Evolutionary conservation across 257 asterid species (phyloP), one percentile per base, ranked within the genome.

Genomic region (Capsicum chinense): DNA sequence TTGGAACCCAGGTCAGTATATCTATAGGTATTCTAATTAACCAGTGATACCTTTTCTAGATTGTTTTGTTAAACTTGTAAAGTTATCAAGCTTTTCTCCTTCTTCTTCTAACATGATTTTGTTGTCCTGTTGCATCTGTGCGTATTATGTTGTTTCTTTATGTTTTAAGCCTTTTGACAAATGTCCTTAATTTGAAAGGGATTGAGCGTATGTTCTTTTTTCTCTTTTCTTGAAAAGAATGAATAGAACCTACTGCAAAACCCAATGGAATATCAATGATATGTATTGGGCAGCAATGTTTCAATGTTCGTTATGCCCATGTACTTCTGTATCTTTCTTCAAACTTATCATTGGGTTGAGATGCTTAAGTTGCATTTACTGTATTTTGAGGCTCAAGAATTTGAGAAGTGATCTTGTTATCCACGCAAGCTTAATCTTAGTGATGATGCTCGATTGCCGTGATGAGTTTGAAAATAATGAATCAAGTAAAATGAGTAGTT

Each of bases 1-100:
- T 89, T 56, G 94, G 93, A 60, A 81, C 91, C 33, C 94, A 92
- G 93, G 94, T 89, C 39, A 58, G 90, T 84, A n/a, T 54, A 69
- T 2, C 2, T 35, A 9, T 56, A 54, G 81, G 56, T 56, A 11
- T 3, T 17, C 19, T 47, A 83, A 56, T 56, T 83, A 59, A 57
- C n/a, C 0, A 3, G 44, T 67, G 79, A 58, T 42, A 54, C 19
- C 14, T 83, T 0, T 26, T 78, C 50, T 26, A 52, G 33, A 78
- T 14, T 54, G 64, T 78, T 70, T 54, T 8, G 15, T 19, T 54
- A 3, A 48, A n/a, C 44, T 19, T 73, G 39, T 17, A 2, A 52
- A 50, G 3, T 56, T 47, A 42, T 33, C 56, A 48, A 10, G 85
- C 19, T 15, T 82, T 59, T 11, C 21, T 26, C 4, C 37, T n/a